phyloP scores from a whole-genome alignment of 83 land plant species.

The Thuja plicata region DNA sequence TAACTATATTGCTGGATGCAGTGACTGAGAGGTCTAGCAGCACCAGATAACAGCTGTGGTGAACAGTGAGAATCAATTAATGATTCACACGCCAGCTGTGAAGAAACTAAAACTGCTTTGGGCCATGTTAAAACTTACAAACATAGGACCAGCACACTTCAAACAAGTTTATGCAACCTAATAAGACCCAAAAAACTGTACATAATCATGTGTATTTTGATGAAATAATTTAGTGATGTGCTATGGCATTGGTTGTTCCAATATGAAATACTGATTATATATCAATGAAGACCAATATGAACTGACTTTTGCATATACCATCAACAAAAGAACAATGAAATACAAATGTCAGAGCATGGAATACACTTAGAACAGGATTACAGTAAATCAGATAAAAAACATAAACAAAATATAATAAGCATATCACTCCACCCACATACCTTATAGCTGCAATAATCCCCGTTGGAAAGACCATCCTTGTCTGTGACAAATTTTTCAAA shows the following conservation, averaged over 20 bases:
- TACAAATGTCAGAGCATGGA: not conserved
- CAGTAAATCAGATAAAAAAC: not conserved
- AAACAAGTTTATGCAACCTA: not conserved
- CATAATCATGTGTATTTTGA: not conserved
- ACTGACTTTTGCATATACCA: not conserved
- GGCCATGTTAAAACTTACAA: not conserved
- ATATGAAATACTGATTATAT: not conserved
- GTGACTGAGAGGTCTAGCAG: not conserved
- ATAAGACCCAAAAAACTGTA: not conserved
- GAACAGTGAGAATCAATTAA: not conserved
- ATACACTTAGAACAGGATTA: not conserved
- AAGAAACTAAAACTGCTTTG: not conserved
- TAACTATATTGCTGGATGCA: not conserved
- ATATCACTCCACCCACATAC: constrained; percentile 15
- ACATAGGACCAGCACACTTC: not conserved
- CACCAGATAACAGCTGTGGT: not conserved
- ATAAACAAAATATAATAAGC: not conserved
- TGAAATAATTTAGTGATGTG: not conserved
- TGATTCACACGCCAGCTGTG: not conserved
- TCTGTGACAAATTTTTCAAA: constrained; percentile 24
- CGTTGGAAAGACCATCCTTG: constrained; percentile 45
- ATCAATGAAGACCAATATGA: not conserved
- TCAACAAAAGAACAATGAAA: not conserved
- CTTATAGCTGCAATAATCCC: constrained; percentile 40
- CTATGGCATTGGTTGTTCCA: not conserved